These are phyloP conservation scores for Lipomyces mesembrius DNA, from an alignment of 805 yeast species.

Conservation along the genomic window DNA sequence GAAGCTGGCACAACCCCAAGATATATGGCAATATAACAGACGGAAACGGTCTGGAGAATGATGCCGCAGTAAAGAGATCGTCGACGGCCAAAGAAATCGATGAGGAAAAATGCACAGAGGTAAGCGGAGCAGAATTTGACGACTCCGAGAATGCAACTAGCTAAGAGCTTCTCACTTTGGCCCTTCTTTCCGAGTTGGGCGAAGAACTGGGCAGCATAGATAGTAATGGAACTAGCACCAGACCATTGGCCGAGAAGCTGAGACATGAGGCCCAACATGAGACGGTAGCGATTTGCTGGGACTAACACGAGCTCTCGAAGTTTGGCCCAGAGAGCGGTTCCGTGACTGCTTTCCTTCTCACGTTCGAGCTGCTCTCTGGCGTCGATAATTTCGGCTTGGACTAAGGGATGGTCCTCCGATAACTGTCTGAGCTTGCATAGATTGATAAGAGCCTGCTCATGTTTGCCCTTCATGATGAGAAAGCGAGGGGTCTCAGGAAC, in stretches of 20 bases:
- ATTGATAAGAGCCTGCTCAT: conserved; percentile 50
- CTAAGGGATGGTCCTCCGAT: conserved; percentile 55
- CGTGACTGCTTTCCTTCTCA: conserved; percentile 46
- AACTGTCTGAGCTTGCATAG: conserved; percentile 53
- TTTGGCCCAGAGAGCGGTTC: conserved; percentile 18
- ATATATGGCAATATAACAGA: conserved; percentile 55
- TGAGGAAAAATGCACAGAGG: conserved; percentile 57
- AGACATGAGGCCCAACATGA: conserved; percentile 50
- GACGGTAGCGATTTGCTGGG: conserved; percentile 54
- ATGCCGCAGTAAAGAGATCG: conserved; percentile 57
- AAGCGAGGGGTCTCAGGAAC: conserved; percentile 59
- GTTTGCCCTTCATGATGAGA: conserved; percentile 52
- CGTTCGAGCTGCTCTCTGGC: conserved; percentile 54
- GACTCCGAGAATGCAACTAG: conserved; percentile 59
- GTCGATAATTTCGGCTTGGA: conserved; percentile 57
- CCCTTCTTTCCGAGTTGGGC: conserved; percentile 54
- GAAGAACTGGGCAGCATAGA: conserved; percentile 60
- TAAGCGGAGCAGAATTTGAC: conserved; percentile 58
- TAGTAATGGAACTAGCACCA: conserved; percentile 62
- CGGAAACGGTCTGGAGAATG: conserved; percentile 50
- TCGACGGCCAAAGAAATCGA: conserved; percentile 60
- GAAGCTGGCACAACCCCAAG: conserved; percentile 48
- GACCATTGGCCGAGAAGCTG: conserved; percentile 63
- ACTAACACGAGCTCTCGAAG: conserved; percentile 48
- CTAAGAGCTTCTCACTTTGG: conserved; percentile 48